Conservation (phyloP, 192 early-diverging fungal species). For the Coemansia sp. region DNA sequence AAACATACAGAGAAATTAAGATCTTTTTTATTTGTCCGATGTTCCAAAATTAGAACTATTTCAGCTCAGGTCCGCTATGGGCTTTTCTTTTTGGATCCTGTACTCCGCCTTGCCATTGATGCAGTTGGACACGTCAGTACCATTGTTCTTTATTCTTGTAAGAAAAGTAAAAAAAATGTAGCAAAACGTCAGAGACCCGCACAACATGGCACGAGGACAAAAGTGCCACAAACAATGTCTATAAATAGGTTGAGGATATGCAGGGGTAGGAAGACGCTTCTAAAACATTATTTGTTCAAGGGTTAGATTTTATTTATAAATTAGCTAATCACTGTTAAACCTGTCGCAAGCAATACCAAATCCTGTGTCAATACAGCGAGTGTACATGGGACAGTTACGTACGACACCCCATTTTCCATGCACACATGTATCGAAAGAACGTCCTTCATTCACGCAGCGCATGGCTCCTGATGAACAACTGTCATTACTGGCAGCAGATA, state of each 20-base stretch:
- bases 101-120: no score
- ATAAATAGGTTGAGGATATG: not conserved
- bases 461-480: slow-evolving; percentile 18
- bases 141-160: no score
- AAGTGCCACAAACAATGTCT: not conserved
- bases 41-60: no score
- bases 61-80: no score
- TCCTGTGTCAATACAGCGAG: slow-evolving; percentile 18
- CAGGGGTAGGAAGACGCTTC: not conserved
- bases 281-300: not conserved
- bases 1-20: not conserved
- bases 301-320: not conserved
- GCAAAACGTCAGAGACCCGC: no score
- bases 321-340: not conserved
- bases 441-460: slow-evolving; percentile 17
- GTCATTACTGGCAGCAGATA: not conserved
- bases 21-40: no score
- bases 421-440: slow-evolving; percentile 43
- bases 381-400: slow-evolving; percentile 32
- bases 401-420: slow-evolving; percentile 42
- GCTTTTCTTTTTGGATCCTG: no score
- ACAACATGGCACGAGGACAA: no score
- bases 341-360: slow-evolving; percentile 33
- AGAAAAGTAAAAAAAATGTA: no score
- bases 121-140: no score